Conservation (phyloP, 176 grass and related monocot species). For the Eragrostis curvula region DNA sequence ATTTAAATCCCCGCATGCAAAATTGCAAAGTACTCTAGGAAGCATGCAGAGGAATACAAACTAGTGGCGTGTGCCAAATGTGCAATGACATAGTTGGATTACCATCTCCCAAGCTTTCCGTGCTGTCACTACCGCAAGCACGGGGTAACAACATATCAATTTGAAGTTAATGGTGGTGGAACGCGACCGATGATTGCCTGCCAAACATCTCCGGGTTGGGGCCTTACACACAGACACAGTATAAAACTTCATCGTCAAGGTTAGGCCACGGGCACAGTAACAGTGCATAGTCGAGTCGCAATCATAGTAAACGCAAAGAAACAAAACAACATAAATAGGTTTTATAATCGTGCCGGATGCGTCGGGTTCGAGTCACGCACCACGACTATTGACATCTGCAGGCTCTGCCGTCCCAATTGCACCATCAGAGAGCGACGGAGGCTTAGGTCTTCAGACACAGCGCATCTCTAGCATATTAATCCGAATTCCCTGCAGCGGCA, state of each 20-base stretch:
- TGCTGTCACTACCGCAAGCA: too few species aligned
- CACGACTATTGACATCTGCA: slow-evolving; percentile 14
- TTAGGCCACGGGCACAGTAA: slow-evolving; percentile 9
- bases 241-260: neutral
- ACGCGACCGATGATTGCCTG: neutral
- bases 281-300: slow-evolving; percentile 13
- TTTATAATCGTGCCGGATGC: neutral
- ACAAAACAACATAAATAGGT: neutral
- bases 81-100: neutral
- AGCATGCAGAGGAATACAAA: neutral
- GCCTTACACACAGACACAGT: neutral
- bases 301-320: slow-evolving; percentile 5
- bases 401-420: slow-evolving; percentile 9
- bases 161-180: too few species aligned
- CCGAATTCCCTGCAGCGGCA: too few species aligned
- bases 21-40: neutral
- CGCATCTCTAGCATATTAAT: slow-evolving; percentile 14
- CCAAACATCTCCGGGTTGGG: neutral
- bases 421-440: neutral
- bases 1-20: neutral
- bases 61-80: neutral
- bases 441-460: neutral
- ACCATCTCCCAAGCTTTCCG: too few species aligned
- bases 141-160: too few species aligned
- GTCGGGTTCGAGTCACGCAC: neutral